Conservation (phyloP, 208 protist genomes). For the Naegleria gruberi region DNA sequence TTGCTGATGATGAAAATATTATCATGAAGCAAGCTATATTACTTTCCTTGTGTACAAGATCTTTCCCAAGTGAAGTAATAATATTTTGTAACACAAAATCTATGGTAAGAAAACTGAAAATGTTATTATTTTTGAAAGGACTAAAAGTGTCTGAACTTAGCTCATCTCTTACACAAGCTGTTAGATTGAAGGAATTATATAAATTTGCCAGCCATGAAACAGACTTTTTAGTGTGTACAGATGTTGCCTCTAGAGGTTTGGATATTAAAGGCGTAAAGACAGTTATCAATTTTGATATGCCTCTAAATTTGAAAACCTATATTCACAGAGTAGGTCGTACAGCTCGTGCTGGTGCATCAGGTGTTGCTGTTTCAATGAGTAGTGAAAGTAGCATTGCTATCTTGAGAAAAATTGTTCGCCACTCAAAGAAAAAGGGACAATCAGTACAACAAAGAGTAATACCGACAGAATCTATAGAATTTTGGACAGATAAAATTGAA, state of each 20-base stretch:
- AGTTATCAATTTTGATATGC: conserved; percentile 54
- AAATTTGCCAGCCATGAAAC: not conserved
- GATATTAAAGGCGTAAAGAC: conserved; percentile 46
- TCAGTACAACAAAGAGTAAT: not conserved
- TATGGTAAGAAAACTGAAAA: not conserved
- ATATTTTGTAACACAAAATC: not conserved
- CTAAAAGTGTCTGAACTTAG: conserved; percentile 7
- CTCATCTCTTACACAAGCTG: not conserved
- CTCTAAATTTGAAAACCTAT: conserved; percentile 38
- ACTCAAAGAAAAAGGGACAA: not conserved
- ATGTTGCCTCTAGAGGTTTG: conserved; percentile 37
- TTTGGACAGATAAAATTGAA: conserved; percentile 9
- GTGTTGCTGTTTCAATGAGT: not conserved
- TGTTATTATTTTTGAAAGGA: not conserved
- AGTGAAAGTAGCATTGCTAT: not conserved
- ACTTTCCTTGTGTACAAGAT: not conserved
- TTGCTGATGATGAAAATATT: not conserved
- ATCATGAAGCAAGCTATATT: not conserved
- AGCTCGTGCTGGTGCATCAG: conserved; percentile 37
- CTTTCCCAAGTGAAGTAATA: not conserved
- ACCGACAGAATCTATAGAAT: not conserved
- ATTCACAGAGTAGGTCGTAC: conserved; percentile 55
- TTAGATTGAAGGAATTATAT: not conserved
- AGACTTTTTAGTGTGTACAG: conserved; percentile 22
- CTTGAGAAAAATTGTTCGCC: not conserved